Evolutionary conservation across 2,329 filamentous ascomycete genomes (phyloP), one percentile per base, ranked within the genome.

Genomic region (Aspergillus texensis): DNA sequence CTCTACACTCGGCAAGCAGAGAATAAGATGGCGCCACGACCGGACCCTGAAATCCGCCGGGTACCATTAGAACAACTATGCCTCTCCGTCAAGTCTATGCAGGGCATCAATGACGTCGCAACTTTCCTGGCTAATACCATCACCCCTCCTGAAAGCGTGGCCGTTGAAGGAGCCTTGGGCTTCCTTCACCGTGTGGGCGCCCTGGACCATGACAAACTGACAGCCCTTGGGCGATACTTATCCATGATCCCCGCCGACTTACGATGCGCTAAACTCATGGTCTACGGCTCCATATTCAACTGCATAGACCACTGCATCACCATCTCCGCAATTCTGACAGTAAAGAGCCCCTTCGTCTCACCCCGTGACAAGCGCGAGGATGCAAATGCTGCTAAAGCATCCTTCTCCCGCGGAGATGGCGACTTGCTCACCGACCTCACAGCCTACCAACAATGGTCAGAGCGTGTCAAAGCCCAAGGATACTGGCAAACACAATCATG

Each of bases 61-160:
- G 94, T 98, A 2, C 94, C 95, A 1, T 82, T 99, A 1, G 95
- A 99, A 77, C 94, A 98, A 73, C 86, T 98, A 30, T 98, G 94
- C 75, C 84, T 99, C 5, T 96, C 93, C 0, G 95, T 99, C 50
- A 91, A 95, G 66, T 93, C 94, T 21, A 98, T 98, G 93, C 77
- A 77, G 60, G 94, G 93, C 1, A 91, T 96, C 62, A 84, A 86
- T 58, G 91, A 97, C 69, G 91, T 98, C 1, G 86, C 88, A 6
- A 82, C 80, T 3, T 99, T 99, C 79, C 84, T 99, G 12, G 89
- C 89, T 1, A 90, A 92, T 55, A 95, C 94, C 0, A 88, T 97
- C 10, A 97, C 94, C 1, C 95, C 95, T 0, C 95, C 95, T 0
- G 92, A 93, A 64, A 90, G 87, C 32, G 83, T 90, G 2, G 94